Evolutionary conservation across 768 basidiomycete species (phyloP), one percentile per base, ranked within the genome.

Genomic region (Leccinum ochraceum): DNA sequence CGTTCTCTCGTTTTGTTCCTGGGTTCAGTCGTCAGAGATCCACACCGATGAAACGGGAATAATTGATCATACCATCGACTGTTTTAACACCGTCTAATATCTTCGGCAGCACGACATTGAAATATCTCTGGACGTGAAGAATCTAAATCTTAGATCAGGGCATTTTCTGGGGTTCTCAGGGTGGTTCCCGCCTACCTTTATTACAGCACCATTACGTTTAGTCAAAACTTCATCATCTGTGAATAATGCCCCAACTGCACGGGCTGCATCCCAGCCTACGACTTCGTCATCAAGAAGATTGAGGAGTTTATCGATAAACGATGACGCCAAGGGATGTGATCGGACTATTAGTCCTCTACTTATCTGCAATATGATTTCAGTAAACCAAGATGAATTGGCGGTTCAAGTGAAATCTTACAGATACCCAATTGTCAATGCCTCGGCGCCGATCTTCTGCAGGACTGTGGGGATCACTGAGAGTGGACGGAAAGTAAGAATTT

Each of bases 271-370:
- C 80, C 85, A 85, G 16, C 83, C 83, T 44, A 97, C 76, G 0
- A 70, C 70, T 53, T 76, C 75, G 66, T 97, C 93, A 5, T 76
- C 77, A 60, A 98, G 89, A 9, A 90, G 77, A 13, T 81, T 80
- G 62, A 97, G 86, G 24, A 98, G 73, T 3, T 81, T 75, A 34
- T 89, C 82, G 11, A 88, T 76, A 62, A 89, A 86, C 1, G 71
- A 63, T 59, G 80, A 75, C 1, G 87, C 85, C 3, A 77, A 71
- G 1, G 84, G 73, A 67, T 96, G 87, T 28, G 86, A 87, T 13
- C 88, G 84, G 1, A 95, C 84, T 2, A 95, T 77, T 26, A 99
- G 78, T 1, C 86, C 93, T 73, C 92, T 92, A 20, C 86, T 81
- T 14, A 92, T 80, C 96, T 97, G 5, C 32, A 30, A 26, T 7